Percentiles rank a stretch among this genome's conserved stretches.
phyloP scores from a whole-genome alignment of 139 green algal genomes.

The Astrephomene gubernaculifera region DNA sequence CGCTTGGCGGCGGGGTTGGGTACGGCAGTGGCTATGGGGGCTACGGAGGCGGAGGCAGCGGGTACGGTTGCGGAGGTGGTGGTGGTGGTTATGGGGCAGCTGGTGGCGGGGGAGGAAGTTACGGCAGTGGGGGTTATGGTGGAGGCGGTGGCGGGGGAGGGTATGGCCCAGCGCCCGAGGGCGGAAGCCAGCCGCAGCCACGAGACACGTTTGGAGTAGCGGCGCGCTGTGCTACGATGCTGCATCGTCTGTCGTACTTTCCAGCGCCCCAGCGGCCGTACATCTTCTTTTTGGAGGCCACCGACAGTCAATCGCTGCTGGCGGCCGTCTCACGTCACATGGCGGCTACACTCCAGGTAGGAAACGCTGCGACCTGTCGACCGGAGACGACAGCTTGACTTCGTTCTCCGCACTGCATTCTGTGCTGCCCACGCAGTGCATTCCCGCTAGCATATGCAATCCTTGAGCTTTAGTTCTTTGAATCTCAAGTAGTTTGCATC shows the following conservation, averaged over 20 bases:
- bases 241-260: conserved; percentile 55
- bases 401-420: no score
- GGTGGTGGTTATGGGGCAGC: neutral
- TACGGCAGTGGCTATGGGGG: neutral
- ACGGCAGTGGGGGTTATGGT: neutral
- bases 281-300: conserved; percentile 72
- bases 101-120: neutral
- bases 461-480: no score
- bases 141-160: neutral
- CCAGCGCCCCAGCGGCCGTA: conserved; percentile 63
- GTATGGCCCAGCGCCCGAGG: neutral
- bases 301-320: conserved; percentile 67
- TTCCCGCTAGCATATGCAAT: no score
- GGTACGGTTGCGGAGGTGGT: neutral
- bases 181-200: neutral
- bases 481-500: no score
- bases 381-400: no score
- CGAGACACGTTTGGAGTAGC: neutral
- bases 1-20: neutral
- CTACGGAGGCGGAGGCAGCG: neutral
- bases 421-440: no score
- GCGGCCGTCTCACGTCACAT: conserved; percentile 60
- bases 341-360: conserved; percentile 46
- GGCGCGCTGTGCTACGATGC: neutral
- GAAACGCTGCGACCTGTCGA: no score